These are phyloP conservation scores for Globisporangium irregulare DNA, from an alignment of 352 stramenopile genomes.

Conservation along the genomic window DNA sequence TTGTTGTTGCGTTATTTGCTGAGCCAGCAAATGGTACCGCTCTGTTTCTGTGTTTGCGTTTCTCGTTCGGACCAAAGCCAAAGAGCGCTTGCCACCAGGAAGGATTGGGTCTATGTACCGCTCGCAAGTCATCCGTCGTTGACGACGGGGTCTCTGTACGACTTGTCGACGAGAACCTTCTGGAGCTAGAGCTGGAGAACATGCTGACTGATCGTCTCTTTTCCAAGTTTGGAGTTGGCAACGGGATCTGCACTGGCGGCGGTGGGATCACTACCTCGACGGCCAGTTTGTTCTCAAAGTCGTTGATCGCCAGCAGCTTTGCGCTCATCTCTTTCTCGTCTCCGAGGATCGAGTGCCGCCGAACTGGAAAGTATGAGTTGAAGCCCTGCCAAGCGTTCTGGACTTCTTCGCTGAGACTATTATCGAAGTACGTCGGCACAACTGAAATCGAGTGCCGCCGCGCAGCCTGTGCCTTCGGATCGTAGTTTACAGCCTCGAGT, in stretches of 20 bases:
- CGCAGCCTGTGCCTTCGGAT: not conserved
- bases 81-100: slow-evolving; percentile 3
- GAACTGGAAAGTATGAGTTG: slow-evolving; percentile 7
- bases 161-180: not conserved
- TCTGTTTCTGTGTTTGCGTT: not conserved
- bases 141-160: not conserved
- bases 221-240: not conserved
- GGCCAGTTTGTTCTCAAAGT: slow-evolving; percentile 11
- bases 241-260: not conserved
- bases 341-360: slow-evolving; percentile 37
- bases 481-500: slow-evolving; percentile 17
- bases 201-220: not conserved
- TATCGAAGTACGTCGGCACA: slow-evolving; percentile 23
- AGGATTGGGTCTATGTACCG: not conserved
- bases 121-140: not conserved
- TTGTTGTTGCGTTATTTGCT: not conserved
- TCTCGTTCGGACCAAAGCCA: not conserved
- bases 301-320: slow-evolving; percentile 20
- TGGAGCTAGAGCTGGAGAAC: not conserved
- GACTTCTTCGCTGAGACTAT: not conserved
- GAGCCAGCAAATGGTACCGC: not conserved
- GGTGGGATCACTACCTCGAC: slow-evolving; percentile 6
- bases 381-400: slow-evolving; percentile 1
- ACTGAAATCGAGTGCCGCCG: slow-evolving; percentile 34
- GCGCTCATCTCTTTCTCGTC: slow-evolving; percentile 19